These are phyloP conservation scores for Dactylellina sp. DNA, from an alignment of 2,329 filamentous ascomycete genomes.

Conservation along the genomic window DNA sequence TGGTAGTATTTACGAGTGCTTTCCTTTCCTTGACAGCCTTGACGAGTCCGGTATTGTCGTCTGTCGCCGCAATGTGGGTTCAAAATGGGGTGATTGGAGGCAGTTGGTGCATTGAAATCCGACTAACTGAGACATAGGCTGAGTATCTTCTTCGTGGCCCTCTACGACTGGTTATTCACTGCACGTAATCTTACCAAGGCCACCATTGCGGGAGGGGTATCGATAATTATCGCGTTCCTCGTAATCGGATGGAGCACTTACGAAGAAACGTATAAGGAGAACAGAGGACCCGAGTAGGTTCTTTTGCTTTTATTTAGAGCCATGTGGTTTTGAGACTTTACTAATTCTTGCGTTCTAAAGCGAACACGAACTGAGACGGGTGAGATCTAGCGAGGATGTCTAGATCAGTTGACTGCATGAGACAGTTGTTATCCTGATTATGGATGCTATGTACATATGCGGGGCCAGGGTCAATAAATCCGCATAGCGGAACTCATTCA, in stretches of 20 bases:
- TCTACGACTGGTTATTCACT: slow-evolving; percentile 52
- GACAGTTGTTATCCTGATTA: background rate
- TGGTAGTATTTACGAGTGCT: slow-evolving; percentile 32
- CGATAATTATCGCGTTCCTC: slow-evolving; percentile 49
- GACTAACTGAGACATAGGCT: slow-evolving; percentile 19
- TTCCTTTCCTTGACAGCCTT: slow-evolving; percentile 51
- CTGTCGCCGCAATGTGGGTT: slow-evolving; percentile 50
- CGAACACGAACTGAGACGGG: slow-evolving; percentile 31
- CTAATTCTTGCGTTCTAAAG: slow-evolving; percentile 9
- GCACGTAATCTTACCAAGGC: slow-evolving; percentile 33
- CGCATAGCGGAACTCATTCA: background rate
- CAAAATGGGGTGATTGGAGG: background rate
- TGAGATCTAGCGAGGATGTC: slow-evolving; percentile 36
- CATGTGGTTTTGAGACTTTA: background rate
- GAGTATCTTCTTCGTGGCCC: slow-evolving; percentile 47
- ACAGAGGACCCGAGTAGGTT: slow-evolving; percentile 20
- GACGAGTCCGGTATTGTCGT: slow-evolving; percentile 48
- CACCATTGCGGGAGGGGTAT: slow-evolving; percentile 37
- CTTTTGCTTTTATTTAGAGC: background rate
- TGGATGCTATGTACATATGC: background rate
- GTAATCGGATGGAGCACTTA: slow-evolving; percentile 53
- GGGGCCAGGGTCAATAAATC: background rate
- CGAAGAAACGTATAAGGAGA: slow-evolving; percentile 42
- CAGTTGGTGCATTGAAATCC: background rate
- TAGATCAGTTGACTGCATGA: slow-evolving; percentile 25